phyloP scores from a whole-genome alignment of 2,329 filamentous ascomycete species.

The Colletotrichum incanum region DNA sequence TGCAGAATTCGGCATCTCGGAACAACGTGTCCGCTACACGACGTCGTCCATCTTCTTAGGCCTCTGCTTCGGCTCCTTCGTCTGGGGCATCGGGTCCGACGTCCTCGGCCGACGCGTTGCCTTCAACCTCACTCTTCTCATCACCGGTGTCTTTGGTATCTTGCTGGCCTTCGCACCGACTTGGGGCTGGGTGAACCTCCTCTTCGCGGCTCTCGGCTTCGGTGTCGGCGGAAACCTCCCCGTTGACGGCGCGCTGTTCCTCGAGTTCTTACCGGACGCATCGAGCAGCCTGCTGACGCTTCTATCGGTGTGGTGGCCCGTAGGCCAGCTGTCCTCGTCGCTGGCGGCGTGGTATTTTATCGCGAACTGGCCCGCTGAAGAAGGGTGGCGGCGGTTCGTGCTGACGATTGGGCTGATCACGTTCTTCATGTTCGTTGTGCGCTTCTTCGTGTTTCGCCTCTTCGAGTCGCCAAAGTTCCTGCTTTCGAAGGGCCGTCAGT shows the following conservation, averaged over 20 bases:
- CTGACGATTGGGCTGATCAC: slow-evolving; percentile 81
- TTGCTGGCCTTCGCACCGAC: slow-evolving; percentile 76
- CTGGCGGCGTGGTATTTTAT: slow-evolving; percentile 84
- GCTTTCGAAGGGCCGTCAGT: slow-evolving; percentile 81
- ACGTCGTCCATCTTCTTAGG: slow-evolving; percentile 84
- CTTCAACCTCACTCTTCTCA: slow-evolving; percentile 85
- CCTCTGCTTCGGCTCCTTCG: slow-evolving; percentile 82
- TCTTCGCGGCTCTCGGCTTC: slow-evolving; percentile 75
- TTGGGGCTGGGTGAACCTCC: slow-evolving; percentile 75
- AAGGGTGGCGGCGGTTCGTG: slow-evolving; percentile 85
- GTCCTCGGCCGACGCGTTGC: slow-evolving; percentile 84
- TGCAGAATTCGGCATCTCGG: slow-evolving; percentile 79
- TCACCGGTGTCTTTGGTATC: slow-evolving; percentile 83
- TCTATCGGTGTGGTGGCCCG: slow-evolving; percentile 89
- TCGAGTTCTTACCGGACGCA: slow-evolving; percentile 85
- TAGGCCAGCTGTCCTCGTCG: slow-evolving; percentile 83
- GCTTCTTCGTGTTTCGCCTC: slow-evolving; percentile 85
- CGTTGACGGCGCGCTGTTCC: slow-evolving; percentile 85
- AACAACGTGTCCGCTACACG: slow-evolving; percentile 83
- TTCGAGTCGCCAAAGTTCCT: slow-evolving; percentile 91
- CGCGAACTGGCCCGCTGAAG: slow-evolving; percentile 75
- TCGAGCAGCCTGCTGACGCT: slow-evolving; percentile 83
- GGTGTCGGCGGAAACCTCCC: slow-evolving; percentile 84
- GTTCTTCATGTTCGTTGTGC: slow-evolving; percentile 82
- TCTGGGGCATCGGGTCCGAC: slow-evolving; percentile 87